Base-by-base conservation (phyloP, 148 eudicot species). In the Amaranthus palmeri region DNA sequence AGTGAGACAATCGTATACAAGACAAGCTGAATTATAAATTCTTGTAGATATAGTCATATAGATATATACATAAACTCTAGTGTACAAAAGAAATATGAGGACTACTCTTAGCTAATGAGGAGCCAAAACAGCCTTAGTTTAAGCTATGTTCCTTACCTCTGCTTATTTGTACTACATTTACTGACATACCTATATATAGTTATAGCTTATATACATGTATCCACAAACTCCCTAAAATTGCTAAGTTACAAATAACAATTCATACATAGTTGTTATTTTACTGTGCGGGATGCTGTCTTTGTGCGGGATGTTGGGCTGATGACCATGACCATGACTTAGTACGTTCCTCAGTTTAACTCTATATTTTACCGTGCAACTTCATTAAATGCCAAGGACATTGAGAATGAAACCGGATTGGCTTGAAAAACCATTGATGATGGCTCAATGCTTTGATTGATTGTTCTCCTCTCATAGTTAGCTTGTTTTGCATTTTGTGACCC, bases 351-450 rank as follows among this genome's bases (percentile, higher is more conserved):
- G 36, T 25, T 6, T 14, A 68, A 36, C 12, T 70, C 36, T 25
- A 25, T 25, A 25, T 41, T 48, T 64, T 65, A 72, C 58, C 78
- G 76, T 18, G 75, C 79, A 49, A 62, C 71, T 79, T 95, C 98
- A 3, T 77, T 92, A 84, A 86, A 91, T 59, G 84, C 73, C 48
- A 80, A 66, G 40, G 98, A 87, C 74, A 97, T 76, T 8, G 91
- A 86, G 63, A 85, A 65, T 45, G 97, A 97, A 61, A 93, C 97
- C 53, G 97, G 97, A 76, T 95, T 95, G 11, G 96, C 84, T 71
- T 87, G 88, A 68, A 85, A 75, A 50, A 69, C 86, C 54, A 70
- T 61, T 9, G 86, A 73, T 7, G 76, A 75, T 46, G 59, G 76
- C 7, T 73, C 83, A 47, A 14, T 52, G 49, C 36, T 55, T 2